phyloP scores from a whole-genome alignment of 192 early-diverging fungal genomes.

The Coemansia sp. region DNA sequence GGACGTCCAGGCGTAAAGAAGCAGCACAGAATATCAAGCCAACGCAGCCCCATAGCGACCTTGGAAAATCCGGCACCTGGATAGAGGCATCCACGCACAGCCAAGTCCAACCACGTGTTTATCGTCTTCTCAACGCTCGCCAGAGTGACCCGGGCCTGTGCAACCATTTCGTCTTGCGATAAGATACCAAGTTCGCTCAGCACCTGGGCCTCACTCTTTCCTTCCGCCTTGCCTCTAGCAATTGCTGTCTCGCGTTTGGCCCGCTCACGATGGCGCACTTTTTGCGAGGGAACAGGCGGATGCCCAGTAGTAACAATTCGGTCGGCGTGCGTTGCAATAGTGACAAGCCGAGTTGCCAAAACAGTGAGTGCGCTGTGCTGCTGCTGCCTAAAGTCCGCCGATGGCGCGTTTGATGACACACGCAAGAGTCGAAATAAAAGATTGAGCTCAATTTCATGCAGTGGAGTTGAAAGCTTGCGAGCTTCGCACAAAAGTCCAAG shows the following conservation, averaged over 20 bases:
- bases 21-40: conserved; percentile 40
- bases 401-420: conserved; percentile 69
- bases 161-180: conserved; percentile 37
- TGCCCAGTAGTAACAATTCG: conserved; percentile 35
- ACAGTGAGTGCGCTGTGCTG: conserved; percentile 62
- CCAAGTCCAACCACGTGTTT: conserved; percentile 40
- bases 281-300: conserved; percentile 50
- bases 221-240: conserved; percentile 17
- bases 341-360: conserved; percentile 63
- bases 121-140: conserved; percentile 21
- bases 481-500: conserved; percentile 83
- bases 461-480: conserved; percentile 62
- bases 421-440: conserved; percentile 69
- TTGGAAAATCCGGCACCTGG: conserved; percentile 54
- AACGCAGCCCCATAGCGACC: conserved; percentile 48
- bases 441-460: conserved; percentile 62
- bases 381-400: conserved; percentile 83
- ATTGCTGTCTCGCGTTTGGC: conserved; percentile 29
- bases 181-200: conserved; percentile 42
- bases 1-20: conserved; percentile 33
- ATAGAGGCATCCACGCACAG: conserved; percentile 50
- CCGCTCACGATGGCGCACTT: conserved; percentile 41
- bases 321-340: conserved; percentile 35
- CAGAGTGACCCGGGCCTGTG: conserved; percentile 18
- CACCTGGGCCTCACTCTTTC: conserved; percentile 35